Percentiles rank a stretch among this genome's conserved stretches.
phyloP scores from a whole-genome alignment of 257 asterid genomes.

The Primulina huaijiensis region DNA sequence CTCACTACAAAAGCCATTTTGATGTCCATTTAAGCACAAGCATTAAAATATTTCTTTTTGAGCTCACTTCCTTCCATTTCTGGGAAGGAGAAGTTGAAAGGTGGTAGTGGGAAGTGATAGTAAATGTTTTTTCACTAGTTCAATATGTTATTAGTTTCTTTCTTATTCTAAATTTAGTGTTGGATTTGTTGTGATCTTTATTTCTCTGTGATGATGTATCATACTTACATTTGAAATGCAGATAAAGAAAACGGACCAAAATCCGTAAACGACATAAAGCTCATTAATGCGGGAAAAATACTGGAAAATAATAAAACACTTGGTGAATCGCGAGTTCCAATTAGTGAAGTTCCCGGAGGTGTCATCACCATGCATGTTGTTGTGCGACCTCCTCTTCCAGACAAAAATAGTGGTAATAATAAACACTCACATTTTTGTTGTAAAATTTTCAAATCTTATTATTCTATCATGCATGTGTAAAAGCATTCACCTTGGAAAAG shows the following conservation, averaged over 20 bases:
- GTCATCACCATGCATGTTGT: constrained; percentile 90
- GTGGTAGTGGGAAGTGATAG: background rate
- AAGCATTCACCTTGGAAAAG: background rate
- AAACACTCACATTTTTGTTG: background rate
- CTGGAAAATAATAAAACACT: constrained; percentile 79
- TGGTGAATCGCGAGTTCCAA: constrained; percentile 70
- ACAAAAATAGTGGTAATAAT: constrained; percentile 61
- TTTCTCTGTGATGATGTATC: constrained; percentile 10
- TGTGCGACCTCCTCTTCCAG: constrained; percentile 66
- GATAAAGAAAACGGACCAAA: constrained; percentile 80
- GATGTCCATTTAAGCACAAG: background rate
- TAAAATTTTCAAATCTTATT: background rate
- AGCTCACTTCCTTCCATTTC: background rate
- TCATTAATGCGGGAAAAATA: constrained; percentile 79
- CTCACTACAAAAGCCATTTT: background rate
- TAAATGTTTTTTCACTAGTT: background rate
- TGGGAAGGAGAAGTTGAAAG: background rate
- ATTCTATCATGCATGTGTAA: background rate
- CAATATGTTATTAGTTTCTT: background rate
- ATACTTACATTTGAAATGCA: constrained; percentile 31
- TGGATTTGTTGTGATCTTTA: background rate
- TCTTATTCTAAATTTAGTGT: background rate
- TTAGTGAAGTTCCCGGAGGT: constrained; percentile 82
- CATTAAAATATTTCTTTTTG: background rate
- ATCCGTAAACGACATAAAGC: constrained; percentile 69